Percentiles rank a stretch among this genome's conserved stretches.
phyloP scores from a whole-genome alignment of 305 asterid genomes.

The Nicotiana rustica region DNA sequence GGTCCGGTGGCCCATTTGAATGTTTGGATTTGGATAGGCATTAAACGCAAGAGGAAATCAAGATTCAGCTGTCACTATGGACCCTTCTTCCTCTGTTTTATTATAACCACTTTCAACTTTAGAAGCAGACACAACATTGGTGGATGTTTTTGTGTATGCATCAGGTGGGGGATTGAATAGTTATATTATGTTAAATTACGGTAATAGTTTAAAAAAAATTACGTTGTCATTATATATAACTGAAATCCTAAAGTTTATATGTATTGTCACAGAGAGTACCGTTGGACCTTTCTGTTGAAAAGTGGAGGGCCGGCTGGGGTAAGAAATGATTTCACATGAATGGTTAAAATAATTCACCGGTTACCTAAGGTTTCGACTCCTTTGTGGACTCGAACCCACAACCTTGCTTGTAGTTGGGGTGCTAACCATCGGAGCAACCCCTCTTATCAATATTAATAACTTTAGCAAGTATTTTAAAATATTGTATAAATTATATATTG shows the following conservation, averaged over 20 bases:
- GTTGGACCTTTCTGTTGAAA: too few relatives aligned
- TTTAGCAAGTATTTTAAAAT: background rate
- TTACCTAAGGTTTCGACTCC: too few relatives aligned
- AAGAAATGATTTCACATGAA: background rate
- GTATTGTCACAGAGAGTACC: background rate
- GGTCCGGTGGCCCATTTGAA: constrained; percentile 21
- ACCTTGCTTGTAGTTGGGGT: too few relatives aligned
- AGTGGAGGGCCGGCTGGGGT: background rate
- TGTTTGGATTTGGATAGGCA: constrained; percentile 7
- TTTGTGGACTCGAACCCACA: too few relatives aligned
- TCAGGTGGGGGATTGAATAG: background rate
- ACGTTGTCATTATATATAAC: too few relatives aligned
- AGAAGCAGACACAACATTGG: background rate
- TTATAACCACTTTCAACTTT: background rate
- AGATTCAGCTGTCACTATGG: constrained; percentile 22
- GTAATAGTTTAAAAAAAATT: background rate
- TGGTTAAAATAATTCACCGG: background rate
- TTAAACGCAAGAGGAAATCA: background rate
- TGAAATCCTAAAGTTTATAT: background rate
- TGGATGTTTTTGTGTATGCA: background rate
- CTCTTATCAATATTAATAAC: background rate
- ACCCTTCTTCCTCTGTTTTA: background rate
- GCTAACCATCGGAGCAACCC: too few relatives aligned
- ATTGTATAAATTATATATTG: background rate
- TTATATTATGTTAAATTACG: background rate